Evolutionary conservation across 192 early-diverging fungal species (phyloP), one percentile per base, ranked within the genome.

Genomic region (Entomortierella chlamydospora): DNA sequence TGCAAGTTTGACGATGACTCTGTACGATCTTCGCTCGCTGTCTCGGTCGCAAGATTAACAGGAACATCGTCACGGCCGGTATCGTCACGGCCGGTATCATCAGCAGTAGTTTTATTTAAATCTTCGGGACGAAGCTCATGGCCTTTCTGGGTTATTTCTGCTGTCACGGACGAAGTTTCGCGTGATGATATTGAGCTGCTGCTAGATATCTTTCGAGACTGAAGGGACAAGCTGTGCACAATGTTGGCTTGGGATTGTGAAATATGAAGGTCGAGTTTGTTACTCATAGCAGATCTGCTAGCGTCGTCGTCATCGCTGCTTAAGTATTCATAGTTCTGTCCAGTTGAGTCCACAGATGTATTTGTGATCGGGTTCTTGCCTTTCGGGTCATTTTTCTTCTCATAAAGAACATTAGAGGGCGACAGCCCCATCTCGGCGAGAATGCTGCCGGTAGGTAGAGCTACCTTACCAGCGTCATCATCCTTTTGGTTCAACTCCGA

Each of bases 261-360:
- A 7, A 72, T 57, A 23, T 73, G 23, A 43, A 73, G 71, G 20
- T 61, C 47, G 13, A 65, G 15, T 15, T 30, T 28, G 30, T 33
- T 26, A 12, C 17, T 45, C 8, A 57, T 2, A 8, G 30, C 57
- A 22, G 63, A 60, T 50, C 56, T 42, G 23, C 49, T 60, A 20
- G 47, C 62, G 6, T 54, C 63, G 13, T 73, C 71, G 0, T 59
- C 61, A 23, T 73, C 71, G 22, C 71, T 73, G 39, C 49, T 65
- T 20, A 64, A 45, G 29, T 52, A 58, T 34, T 65, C 62, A n/a
- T 5, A 34, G 12, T 26, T 30, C 47, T 11, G 11, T 58, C 20
- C 23, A 12, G 22, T 37, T 31, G 3, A 18, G 18, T 29, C 57
- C 58, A 23, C 17, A 20, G 26, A 26, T 13, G 7, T 41, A 18